Conservation (phyloP, 176 grass and related monocot species). For the Tillandsia fasciculata region DNA sequence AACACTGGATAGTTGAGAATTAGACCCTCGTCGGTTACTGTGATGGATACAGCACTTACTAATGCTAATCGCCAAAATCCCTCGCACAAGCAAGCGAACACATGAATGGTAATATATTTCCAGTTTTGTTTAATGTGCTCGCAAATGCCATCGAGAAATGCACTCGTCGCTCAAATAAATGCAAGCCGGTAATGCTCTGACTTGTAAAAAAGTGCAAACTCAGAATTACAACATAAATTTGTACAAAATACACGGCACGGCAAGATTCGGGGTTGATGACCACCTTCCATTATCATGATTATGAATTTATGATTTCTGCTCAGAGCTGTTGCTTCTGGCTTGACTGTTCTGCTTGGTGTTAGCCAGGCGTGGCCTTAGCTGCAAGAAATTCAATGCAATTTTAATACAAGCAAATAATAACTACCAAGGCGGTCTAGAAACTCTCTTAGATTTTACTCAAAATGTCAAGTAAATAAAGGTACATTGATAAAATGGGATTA, state of each 20-base stretch:
- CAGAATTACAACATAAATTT: background rate
- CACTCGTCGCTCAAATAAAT: background rate
- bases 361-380: slow-evolving; percentile 9
- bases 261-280: background rate
- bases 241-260: background rate
- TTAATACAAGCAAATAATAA: background rate
- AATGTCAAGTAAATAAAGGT: too few species aligned
- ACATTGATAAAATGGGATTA: too few species aligned
- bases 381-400: slow-evolving; percentile 2
- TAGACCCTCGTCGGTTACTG: too few species aligned
- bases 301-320: background rate
- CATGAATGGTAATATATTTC: background rate
- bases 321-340: background rate
- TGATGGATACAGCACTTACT: too few species aligned
- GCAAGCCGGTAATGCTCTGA: background rate
- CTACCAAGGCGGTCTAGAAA: too few species aligned
- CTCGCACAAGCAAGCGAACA: too few species aligned
- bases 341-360: slow-evolving; percentile 2
- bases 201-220: background rate
- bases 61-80: too few species aligned
- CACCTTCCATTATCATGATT: background rate
- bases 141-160: background rate
- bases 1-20: too few species aligned
- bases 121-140: background rate
- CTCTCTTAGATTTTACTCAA: too few species aligned